Evolutionary conservation across 805 yeast genomes (phyloP).

Genomic region (Hanseniaspora clermontiae): DNA sequence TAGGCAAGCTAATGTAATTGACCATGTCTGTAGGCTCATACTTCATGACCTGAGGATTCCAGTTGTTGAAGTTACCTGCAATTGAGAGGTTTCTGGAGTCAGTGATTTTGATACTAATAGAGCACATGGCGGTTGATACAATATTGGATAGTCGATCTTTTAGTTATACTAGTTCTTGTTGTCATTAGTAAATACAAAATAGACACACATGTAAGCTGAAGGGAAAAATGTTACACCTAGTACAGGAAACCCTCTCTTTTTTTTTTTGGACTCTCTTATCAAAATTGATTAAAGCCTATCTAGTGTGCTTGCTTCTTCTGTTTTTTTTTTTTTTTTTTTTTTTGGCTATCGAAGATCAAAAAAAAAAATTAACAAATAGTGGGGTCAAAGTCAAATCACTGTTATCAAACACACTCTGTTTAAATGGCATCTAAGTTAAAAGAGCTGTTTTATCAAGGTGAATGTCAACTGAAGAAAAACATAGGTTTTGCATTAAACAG

Average conservation of each 20-base stretch:
- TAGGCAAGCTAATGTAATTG: not conserved
- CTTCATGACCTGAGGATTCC: conserved; percentile 10
- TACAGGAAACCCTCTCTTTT: no score
- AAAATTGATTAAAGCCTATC: not conserved
- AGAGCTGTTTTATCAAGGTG: no score
- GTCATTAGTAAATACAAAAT: no score
- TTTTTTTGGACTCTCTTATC: not conserved
- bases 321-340: no score
- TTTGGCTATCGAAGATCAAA: not conserved
- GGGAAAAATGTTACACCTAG: not conserved
- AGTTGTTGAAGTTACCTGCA: conserved; percentile 13
- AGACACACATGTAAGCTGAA: no score
- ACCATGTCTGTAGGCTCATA: not conserved
- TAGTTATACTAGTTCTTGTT: no score
- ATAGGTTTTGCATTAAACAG: no score
- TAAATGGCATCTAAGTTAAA: no score
- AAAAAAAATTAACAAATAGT: not conserved
- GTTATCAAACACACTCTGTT: no score
- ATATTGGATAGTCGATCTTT: no score
- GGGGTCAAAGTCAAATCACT: not conserved
- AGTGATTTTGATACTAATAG: not conserved
- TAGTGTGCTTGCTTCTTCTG: no score
- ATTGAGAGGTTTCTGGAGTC: not conserved
- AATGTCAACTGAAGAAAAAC: not conserved
- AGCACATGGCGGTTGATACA: not conserved